Evolutionary conservation across 805 yeast genomes (phyloP).

Genomic region (Lachancea fermentati): DNA sequence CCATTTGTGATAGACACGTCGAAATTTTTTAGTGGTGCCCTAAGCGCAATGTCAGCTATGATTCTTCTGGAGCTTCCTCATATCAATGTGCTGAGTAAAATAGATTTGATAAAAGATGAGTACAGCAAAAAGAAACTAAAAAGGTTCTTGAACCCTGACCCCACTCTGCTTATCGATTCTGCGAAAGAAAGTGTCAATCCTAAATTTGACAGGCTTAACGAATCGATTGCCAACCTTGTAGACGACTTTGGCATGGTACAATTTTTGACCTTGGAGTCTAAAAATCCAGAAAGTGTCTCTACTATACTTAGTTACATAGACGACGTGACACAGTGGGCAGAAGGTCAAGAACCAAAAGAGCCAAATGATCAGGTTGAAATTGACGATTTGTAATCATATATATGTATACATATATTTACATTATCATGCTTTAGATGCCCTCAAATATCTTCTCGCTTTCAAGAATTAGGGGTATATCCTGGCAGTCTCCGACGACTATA

Average conservation of each 20-base stretch:
- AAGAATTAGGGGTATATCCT: constrained; percentile 34
- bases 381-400: constrained; percentile 45
- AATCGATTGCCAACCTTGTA: constrained; percentile 79
- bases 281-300: constrained; percentile 66
- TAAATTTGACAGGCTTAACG: constrained; percentile 65
- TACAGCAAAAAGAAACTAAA: constrained; percentile 72
- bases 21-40: constrained; percentile 91
- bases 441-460: background rate
- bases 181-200: constrained; percentile 49
- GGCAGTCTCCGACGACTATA: constrained; percentile 62
- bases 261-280: constrained; percentile 82
- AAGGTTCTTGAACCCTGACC: constrained; percentile 87
- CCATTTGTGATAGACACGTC: constrained; percentile 87
- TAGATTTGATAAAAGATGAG: constrained; percentile 79
- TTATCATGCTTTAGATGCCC: background rate
- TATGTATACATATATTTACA: constrained; percentile 1
- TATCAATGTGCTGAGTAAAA: constrained; percentile 79
- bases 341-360: constrained; percentile 93
- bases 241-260: constrained; percentile 99
- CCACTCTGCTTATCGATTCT: constrained; percentile 55
- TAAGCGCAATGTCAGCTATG: constrained; percentile 98
- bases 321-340: constrained; percentile 97
- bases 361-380: constrained; percentile 71
- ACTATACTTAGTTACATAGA: constrained; percentile 88
- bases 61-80: constrained; percentile 92